Evolutionary conservation across 202 grass and related monocot genomes (phyloP), one percentile per base, ranked within the genome.

Genomic region (Carex sylvatica): DNA sequence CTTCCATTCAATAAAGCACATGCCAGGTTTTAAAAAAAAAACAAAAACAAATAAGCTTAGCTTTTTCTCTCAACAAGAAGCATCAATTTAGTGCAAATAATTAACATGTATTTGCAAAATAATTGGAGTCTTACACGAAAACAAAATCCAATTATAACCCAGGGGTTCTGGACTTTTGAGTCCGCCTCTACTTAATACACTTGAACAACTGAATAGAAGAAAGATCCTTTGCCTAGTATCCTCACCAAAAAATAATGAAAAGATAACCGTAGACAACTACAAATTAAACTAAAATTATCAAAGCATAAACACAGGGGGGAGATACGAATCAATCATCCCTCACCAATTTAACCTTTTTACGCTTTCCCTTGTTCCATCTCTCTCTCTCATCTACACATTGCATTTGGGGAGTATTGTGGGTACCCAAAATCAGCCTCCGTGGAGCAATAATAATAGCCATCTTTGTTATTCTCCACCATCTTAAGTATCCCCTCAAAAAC

Each of bases 401-500:
- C 36, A 59, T 87, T 78, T 24, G 58, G 68, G 15, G 80, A 67
- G 23, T 70, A 58, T 40, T 69, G 44, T 70, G 65, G 28, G 58
- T 67, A 61, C 44, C 33, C 78, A 82, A 86, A 74, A 64, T 66
- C 85, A 55, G 65, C 79, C 65, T 86, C 78, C 4, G 85, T 73
- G 87, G 88, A 97, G 81, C 79, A 87, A 90, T 88, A 84, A 20
- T 79, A 83, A 62, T 42, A 78, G 28, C 63, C 89, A 67, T 88
- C 88, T 88, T 97, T 91, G 67, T 94, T 91, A 82, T 90, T 90
- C 80, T 94, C 88, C 83, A 94, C 91, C 86, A 74, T 72, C 71
- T 90, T 84, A 64, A 97, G 84, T 85, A 89, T 86, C 83, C 88
- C 55, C 84, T 90, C 89, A 83, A 97, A 97, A 87, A 84, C 88